Evolutionary conservation across 805 yeast genomes (phyloP), one percentile per base, ranked within the genome.

Genomic region (Kodamaea hsintzibuensis): DNA sequence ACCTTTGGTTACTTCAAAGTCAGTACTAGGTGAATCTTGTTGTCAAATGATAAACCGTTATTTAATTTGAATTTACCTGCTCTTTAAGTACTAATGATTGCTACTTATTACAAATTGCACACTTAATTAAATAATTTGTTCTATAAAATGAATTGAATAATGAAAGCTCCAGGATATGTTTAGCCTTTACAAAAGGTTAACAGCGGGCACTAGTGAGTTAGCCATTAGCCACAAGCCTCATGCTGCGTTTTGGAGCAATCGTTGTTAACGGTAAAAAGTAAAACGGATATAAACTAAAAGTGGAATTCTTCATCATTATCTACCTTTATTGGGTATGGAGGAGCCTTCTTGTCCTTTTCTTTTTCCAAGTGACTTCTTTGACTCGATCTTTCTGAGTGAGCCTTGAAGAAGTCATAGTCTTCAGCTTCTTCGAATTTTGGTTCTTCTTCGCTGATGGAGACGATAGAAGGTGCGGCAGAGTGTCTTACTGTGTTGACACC

Each of bases 261-360:
- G 35, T n/a, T 9, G 35, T 5, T 22, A 22, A 22, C 25, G 25
- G 8, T n/a, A 30, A 12, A 8, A 30, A 40, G 19, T 7, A 16
- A 40, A 40, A 17, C 44, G 25, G n/a, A 16, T 17, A 16, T 17
- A 18, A 27, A 25, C 47, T 51, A 51, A 42, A 51, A 51, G 48
- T 47, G 54, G 35, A 51, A 51, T 38, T 51, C 54, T 1, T 51
- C 46, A 8, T 46, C 54, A 16, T 40, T 47, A 25, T 51, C 54
- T 22, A 25, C 51, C 42, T 47, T 47, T 10, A 42, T 44, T 2
- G 50, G 50, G 33, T 51, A 47, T 40, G 54, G 54, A 39, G 54
- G 50, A 17, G 14, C 27, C n/a, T 43, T 18, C 40, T 39, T n/a
- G n/a, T n/a, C n/a, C n/a, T n/a, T n/a, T n/a, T n/a, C n/a, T n/a